Conservation (phyloP, 495 filamentous ascomycete species). For the Alectoria sarmentosa region DNA sequence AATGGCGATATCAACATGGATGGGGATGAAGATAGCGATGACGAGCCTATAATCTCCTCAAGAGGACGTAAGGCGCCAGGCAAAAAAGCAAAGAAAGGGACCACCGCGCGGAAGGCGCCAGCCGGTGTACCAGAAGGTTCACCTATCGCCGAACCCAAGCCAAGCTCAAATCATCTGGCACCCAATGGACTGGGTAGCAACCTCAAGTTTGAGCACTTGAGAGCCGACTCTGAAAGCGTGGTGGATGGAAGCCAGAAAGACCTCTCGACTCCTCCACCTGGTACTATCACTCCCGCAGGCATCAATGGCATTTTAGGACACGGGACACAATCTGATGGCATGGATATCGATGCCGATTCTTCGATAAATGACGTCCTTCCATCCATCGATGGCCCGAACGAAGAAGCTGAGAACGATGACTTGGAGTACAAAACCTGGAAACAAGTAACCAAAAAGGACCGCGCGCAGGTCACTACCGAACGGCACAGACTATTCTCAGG, state of each 20-base stretch:
- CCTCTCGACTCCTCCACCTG: constrained; percentile 70
- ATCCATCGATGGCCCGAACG: constrained; percentile 28
- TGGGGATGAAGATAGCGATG: constrained; percentile 84
- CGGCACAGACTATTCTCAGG: constrained; percentile 77
- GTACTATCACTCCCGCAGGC: constrained; percentile 71
- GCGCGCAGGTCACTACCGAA: constrained; percentile 73
- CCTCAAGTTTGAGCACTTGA: constrained; percentile 41
- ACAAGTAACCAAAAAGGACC: constrained; percentile 93
- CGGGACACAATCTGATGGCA: constrained; percentile 66
- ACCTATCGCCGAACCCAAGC: constrained; percentile 42
- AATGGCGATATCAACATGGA: constrained; percentile 63
- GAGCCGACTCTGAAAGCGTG: constrained; percentile 56
- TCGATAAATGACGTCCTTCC: constrained; percentile 52
- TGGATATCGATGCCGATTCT: constrained; percentile 69
- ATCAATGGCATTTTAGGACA: constrained; percentile 55
- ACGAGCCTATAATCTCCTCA: constrained; percentile 97
- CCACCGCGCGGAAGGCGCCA: constrained; percentile 63
- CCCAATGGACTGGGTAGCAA: constrained; percentile 44
- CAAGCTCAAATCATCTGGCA: constrained; percentile 36
- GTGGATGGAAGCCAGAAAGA: constrained; percentile 55
- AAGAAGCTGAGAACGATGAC: constrained; percentile 63
- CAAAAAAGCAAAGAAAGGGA: constrained; percentile 71
- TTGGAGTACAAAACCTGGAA: constrained; percentile 97
- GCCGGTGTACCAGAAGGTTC: constrained; percentile 60
- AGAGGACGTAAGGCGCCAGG: constrained; percentile 84